Base-by-base conservation (phyloP, 371 early-diverging fungal species). In the Apophysomyces trapeziformis region DNA sequence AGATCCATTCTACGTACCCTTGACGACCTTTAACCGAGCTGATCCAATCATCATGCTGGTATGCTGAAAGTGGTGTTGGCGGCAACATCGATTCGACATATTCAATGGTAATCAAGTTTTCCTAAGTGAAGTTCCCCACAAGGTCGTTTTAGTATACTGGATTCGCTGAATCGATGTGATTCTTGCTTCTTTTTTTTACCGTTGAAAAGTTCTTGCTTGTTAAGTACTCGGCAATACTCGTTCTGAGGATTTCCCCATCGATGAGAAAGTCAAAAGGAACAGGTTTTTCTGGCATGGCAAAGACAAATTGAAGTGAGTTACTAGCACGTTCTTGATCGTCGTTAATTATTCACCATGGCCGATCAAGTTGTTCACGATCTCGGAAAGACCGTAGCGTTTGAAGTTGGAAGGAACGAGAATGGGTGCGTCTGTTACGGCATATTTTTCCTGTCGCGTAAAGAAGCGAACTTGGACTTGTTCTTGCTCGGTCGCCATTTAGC, bases 1-100 rank as follows among this genome's bases (percentile, higher is more conserved):
- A 26, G 2, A 26, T 2, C 32, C 32, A 26, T 26, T 26, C 3
- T 26, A 35, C 61, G 44, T 77, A 61, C 72, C 68, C 67, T 64
- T 79, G 43, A 59, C 75, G 47, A 72, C 85, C 63, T 65, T 84
- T 75, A 1, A 96, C 90, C 39, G 90, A 85, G 64, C 92, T 88
- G 66, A 98, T 90, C 98, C 98, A 98, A 75, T 97, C 97, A 69
- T 96, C 96, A 66, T 95, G 95, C 69, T 93, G 87, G 67, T 85
- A 91, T 8, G 92, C 80, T 14, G 91, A 84, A 35, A 93, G 66
- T 21, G 88, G 87, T 16, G 83, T 84, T 14, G 98, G 98, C 21
- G 96, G 96, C 39, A 92, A 85, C 85, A 91, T 88, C 1, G 94
- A 90, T 74, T 95, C 93, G 41, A 96, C 89, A 83, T 94, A 96